Percentiles rank a stretch among this genome's conserved stretches.
These are phyloP conservation scores for Bryum argenteum DNA, from an alignment of 225 moss, liverwort and hornwort species.

Conservation along the genomic window DNA sequence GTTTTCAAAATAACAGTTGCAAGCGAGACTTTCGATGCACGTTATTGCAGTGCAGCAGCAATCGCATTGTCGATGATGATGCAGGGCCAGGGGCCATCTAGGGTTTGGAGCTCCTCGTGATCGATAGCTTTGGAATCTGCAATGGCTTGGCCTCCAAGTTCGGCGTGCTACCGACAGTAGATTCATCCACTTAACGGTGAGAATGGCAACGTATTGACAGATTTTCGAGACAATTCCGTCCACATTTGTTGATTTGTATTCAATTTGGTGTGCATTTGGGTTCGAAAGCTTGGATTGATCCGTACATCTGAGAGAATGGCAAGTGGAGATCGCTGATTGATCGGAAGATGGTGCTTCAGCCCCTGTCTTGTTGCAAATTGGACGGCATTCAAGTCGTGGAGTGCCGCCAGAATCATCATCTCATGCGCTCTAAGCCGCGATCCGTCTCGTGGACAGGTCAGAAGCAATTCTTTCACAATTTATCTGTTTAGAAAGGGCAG, in stretches of 20 bases:
- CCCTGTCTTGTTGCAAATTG: conserved; percentile 20
- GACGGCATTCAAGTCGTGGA: conserved; percentile 23
- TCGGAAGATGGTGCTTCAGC: conserved; percentile 30
- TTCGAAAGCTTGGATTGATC: background rate
- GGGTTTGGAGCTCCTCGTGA: conserved; percentile 13
- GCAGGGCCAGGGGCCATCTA: background rate
- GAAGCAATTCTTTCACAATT: background rate
- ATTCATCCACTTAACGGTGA: background rate
- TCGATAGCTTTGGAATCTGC: no score
- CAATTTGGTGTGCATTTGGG: conserved; percentile 1
- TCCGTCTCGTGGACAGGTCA: conserved; percentile 32
- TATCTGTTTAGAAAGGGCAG: background rate
- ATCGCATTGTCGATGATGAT: no score
- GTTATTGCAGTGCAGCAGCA: no score
- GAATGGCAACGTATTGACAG: background rate
- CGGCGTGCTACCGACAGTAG: background rate
- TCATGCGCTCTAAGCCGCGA: conserved; percentile 9
- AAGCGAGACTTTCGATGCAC: background rate
- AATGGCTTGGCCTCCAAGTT: background rate
- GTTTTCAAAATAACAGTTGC: no score
- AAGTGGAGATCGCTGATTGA: conserved; percentile 15
- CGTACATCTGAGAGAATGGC: background rate
- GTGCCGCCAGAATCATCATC: background rate
- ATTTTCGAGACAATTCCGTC: background rate
- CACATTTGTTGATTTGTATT: background rate